A percentile compares a stretch with the other conserved stretches of the same genome.
Conservation (phyloP, 257 asterid genomes). For the Nemophila menziesii region DNA sequence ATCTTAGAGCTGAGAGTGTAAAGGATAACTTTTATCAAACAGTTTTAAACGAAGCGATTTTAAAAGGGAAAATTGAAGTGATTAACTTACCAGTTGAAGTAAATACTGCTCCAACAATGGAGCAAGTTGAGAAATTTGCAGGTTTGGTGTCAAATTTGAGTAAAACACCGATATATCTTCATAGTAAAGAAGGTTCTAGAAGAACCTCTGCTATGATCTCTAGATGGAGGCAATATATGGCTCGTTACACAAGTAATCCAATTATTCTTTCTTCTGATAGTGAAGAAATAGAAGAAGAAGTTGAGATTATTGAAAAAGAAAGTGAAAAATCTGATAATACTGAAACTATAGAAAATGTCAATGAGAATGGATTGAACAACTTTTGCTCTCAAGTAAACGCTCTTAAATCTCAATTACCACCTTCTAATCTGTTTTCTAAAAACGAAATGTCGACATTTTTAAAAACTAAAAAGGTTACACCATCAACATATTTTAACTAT, state of each 20-base stretch:
- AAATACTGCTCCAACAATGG: conserved; percentile 63
- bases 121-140: conserved; percentile 66
- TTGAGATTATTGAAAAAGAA: conserved; percentile 21
- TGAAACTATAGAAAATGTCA: conserved; percentile 17
- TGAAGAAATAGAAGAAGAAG: conserved; percentile 28
- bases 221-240: conserved; percentile 78
- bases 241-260: conserved; percentile 28
- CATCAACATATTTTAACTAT: conserved; percentile 45
- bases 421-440: conserved; percentile 64
- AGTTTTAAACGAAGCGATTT: conserved; percentile 36
- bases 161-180: conserved; percentile 60
- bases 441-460: conserved; percentile 69
- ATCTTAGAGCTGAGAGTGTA: conserved; percentile 81
- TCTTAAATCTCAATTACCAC: conserved; percentile 74
- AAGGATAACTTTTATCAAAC: conserved; percentile 69
- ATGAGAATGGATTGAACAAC: conserved; percentile 20
- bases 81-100: conserved; percentile 79
- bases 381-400: conserved; percentile 44
- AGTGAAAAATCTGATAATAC: conserved; percentile 21
- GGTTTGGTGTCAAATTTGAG: conserved; percentile 54
- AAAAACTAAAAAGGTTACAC: conserved; percentile 49
- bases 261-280: conserved; percentile 20
- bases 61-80: conserved; percentile 48
- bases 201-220: conserved; percentile 81
- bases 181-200: conserved; percentile 85